Evolutionary conservation across 2,329 filamentous ascomycete genomes (phyloP), one percentile per base, ranked within the genome.

Genomic region (Fusarium oxysporum): DNA sequence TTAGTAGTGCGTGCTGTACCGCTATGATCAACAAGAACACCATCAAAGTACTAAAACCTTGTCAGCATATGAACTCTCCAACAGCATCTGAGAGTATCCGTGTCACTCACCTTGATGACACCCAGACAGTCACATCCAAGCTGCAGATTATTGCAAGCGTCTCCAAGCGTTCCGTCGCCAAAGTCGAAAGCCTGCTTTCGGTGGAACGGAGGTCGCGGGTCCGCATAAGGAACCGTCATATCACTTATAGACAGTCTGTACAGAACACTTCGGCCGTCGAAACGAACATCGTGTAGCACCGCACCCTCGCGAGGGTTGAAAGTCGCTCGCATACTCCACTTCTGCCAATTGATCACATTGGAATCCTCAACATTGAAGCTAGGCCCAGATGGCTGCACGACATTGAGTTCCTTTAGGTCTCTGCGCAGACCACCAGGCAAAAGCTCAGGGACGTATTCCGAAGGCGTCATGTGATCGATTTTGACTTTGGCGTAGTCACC

Each of bases 151-250:
- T 93, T 93, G 19, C 48, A 90, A 89, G 59, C 86, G 89, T 89
- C 85, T 1, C 91, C 91, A 8, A 88, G 87, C 8, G 91, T 91
- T 33, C 88, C 90, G 64, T 92, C 90, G 3, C 92, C 92, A 67
- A 93, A 88, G 74, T 93, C 92, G 69, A 93, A 93, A 1, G 91
- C 92, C 23, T 89, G 88, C 77, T 93, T 93, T 25, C 90, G 85
- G n/a, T 90, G 89, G 77, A 73, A 92, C 0, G 91, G 91, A 5
- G 85, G 81, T 11, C 91, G 85, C 5, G 89, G 89, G 68, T 93
- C 91, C 1, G 85, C 90, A 66, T 93, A 93, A 0, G 90, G 90
- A 0, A 92, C 90, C 10, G 79, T 81, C 92, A 93, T 93, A 77
- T 93, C 92, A 57, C 88, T 88, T 32, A 93, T 83, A 37, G 87